A percentile compares a stretch with the other conserved stretches of the same genome.
Evolutionary conservation across 768 basidiomycete species (phyloP).

Genomic region (Auriscalpium orientale): DNA sequence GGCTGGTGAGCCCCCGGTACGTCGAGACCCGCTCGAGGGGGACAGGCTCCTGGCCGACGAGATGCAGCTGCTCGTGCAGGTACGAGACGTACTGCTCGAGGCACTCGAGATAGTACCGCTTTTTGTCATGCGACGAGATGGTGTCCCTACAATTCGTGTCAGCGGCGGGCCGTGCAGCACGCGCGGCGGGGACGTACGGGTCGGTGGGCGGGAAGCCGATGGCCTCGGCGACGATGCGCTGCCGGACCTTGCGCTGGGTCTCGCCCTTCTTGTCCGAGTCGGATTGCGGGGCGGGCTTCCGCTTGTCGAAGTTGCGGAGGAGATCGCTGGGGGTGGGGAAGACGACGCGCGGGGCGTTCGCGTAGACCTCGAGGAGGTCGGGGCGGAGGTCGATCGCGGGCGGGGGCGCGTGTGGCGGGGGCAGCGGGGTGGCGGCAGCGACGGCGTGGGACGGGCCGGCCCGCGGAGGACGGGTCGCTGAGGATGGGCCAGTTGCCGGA

Average conservation of each 20-base stretch:
- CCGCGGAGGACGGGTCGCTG: constrained; percentile 2
- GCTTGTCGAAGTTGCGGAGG: constrained; percentile 36
- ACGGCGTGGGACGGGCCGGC: background rate
- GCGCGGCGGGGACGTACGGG: constrained; percentile 35
- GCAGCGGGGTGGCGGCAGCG: background rate
- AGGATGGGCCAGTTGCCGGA: constrained; percentile 10
- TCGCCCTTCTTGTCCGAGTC: constrained; percentile 24
- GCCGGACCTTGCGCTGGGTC: constrained; percentile 48
- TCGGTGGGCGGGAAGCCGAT: constrained; percentile 54
- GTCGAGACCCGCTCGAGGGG: constrained; percentile 41
- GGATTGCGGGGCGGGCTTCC: constrained; percentile 5
- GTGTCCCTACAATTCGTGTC: constrained; percentile 37
- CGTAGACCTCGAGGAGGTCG: constrained; percentile 14
- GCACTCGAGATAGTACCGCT: constrained; percentile 65
- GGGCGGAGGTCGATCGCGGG: background rate
- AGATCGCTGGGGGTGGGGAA: constrained; percentile 65
- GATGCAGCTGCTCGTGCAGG: constrained; percentile 52
- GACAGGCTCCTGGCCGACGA: constrained; percentile 39
- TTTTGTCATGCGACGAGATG: constrained; percentile 77
- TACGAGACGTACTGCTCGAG: constrained; percentile 64
- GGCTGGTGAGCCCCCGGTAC: constrained; percentile 50
- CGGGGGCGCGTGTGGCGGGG: background rate
- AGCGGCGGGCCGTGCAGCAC: background rate
- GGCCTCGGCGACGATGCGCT: constrained; percentile 48
- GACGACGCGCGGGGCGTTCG: constrained; percentile 18